A percentile compares a stretch with the other conserved stretches of the same genome.
phyloP scores from a whole-genome alignment of 2,329 filamentous ascomycete genomes.

The Didymella sp. region DNA sequence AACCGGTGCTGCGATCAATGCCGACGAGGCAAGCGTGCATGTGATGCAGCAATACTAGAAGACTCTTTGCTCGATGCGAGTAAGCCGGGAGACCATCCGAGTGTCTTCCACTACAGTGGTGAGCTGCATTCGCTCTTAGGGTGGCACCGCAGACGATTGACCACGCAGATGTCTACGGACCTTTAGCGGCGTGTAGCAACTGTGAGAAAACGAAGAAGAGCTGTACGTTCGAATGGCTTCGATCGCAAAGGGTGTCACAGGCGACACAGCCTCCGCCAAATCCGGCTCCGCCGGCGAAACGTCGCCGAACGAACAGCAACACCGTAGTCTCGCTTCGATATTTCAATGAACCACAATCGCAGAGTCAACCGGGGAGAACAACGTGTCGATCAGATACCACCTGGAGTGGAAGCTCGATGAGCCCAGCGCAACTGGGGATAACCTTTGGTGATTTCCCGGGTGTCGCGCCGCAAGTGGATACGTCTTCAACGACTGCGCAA shows the following conservation, averaged over 20 bases:
- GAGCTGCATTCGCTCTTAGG: constrained; percentile 18
- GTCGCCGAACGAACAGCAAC: constrained; percentile 38
- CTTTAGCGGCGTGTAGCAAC: constrained; percentile 50
- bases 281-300: constrained; percentile 36
- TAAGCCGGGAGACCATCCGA: constrained; percentile 31
- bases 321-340: constrained; percentile 5
- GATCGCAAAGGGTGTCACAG: constrained; percentile 44
- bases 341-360: constrained; percentile 3
- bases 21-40: constrained; percentile 55
- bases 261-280: constrained; percentile 32
- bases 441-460: constrained; percentile 42
- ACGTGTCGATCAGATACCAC: constrained; percentile 14
- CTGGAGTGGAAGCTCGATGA: constrained; percentile 10
- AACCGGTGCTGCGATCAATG: constrained; percentile 58
- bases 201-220: constrained; percentile 55
- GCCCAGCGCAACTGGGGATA: constrained; percentile 29
- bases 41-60: constrained; percentile 51
- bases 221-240: constrained; percentile 56
- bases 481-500: constrained; percentile 5
- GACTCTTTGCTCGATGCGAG: constrained; percentile 41
- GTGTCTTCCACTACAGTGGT: constrained; percentile 48
- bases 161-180: constrained; percentile 43
- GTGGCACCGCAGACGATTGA: constrained; percentile 24
- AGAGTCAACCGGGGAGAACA: constrained; percentile 1
- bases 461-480: constrained; percentile 22